A percentile compares a stretch with the other conserved stretches of the same genome.
phyloP scores from a whole-genome alignment of 2,329 filamentous ascomycete genomes.

The Coniochaeta pulveracea region DNA sequence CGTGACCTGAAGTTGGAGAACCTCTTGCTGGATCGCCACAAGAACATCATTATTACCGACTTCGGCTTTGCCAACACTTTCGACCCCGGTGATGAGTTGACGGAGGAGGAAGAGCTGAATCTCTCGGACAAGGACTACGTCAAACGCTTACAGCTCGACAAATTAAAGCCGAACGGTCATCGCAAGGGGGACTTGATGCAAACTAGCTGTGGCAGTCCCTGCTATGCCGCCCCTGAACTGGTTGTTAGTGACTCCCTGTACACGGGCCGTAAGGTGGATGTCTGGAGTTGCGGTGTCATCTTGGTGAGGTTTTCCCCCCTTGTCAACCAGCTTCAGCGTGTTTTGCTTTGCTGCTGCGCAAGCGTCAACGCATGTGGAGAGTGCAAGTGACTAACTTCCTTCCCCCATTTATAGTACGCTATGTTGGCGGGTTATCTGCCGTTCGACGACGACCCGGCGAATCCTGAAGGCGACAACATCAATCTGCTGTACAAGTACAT shows the following conservation, averaged over 20 bases:
- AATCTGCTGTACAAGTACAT: slow-evolving; percentile 99
- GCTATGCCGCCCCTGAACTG: slow-evolving; percentile 91
- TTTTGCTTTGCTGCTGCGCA: no score
- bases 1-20: slow-evolving; percentile 96
- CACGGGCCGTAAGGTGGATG: slow-evolving; percentile 93
- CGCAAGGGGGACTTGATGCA: slow-evolving; percentile 95
- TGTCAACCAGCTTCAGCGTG: not conserved
- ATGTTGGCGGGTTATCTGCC: slow-evolving; percentile 97
- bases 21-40: slow-evolving; percentile 83
- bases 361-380: no score
- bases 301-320: slow-evolving; percentile 52
- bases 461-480: slow-evolving; percentile 98
- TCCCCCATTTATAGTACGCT: slow-evolving; percentile 80
- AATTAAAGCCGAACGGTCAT: slow-evolving; percentile 59
- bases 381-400: no score
- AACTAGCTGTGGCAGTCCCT: slow-evolving; percentile 95
- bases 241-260: slow-evolving; percentile 97
- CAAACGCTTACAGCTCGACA: slow-evolving; percentile 76
- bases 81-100: slow-evolving; percentile 75
- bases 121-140: slow-evolving; percentile 81
- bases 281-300: slow-evolving; percentile 99
- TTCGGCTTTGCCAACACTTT: slow-evolving; percentile 99
- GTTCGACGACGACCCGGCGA: slow-evolving; percentile 96
- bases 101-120: slow-evolving; percentile 81
- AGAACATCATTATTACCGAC: slow-evolving; percentile 99